A percentile compares a stretch with the other conserved stretches of the same genome.
phyloP scores from a whole-genome alignment of 2,329 filamentous ascomycete genomes.

The Penicillium rolfsii region DNA sequence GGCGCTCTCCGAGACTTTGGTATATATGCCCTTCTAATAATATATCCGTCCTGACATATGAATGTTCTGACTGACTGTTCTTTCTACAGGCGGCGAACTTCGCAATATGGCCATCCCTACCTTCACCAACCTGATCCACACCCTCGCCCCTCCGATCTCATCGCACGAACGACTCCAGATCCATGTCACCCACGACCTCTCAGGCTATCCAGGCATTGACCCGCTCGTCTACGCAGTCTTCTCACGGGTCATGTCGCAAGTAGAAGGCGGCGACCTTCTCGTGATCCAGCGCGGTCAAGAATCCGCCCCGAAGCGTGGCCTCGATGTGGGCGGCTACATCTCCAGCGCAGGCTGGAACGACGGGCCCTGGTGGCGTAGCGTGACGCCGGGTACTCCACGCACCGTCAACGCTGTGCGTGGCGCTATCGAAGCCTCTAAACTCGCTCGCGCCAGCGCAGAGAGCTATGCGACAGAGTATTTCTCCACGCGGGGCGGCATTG shows the following conservation, averaged over 20 bases:
- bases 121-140: slow-evolving; percentile 92
- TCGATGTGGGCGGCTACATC: slow-evolving; percentile 42
- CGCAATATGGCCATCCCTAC: slow-evolving; percentile 86
- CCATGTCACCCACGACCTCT: slow-evolving; percentile 94
- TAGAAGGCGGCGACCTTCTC: slow-evolving; percentile 92
- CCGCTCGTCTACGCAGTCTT: slow-evolving; percentile 91
- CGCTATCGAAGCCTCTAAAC: slow-evolving; percentile 82
- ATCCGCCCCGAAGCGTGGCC: slow-evolving; percentile 69
- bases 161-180: slow-evolving; percentile 96
- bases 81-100: slow-evolving; percentile 76
- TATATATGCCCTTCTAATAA: slow-evolving; percentile 43
- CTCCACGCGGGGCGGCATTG: slow-evolving; percentile 73
- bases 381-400: slow-evolving; percentile 63
- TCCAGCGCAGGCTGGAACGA: slow-evolving; percentile 74
- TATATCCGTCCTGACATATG: background rate
- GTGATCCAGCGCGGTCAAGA: slow-evolving; percentile 94
- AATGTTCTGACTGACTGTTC: slow-evolving; percentile 9
- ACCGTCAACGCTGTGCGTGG: slow-evolving; percentile 81
- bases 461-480: slow-evolving; percentile 87
- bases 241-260: slow-evolving; percentile 96
- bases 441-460: slow-evolving; percentile 87
- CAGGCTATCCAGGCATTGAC: slow-evolving; percentile 91
- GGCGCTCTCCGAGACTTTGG: slow-evolving; percentile 75
- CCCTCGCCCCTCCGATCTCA: slow-evolving; percentile 91
- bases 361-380: slow-evolving; percentile 88